A percentile compares a stretch with the other conserved stretches of the same genome.
phyloP scores from a whole-genome alignment of 208 protist species.

The Borovskyia barvae region DNA sequence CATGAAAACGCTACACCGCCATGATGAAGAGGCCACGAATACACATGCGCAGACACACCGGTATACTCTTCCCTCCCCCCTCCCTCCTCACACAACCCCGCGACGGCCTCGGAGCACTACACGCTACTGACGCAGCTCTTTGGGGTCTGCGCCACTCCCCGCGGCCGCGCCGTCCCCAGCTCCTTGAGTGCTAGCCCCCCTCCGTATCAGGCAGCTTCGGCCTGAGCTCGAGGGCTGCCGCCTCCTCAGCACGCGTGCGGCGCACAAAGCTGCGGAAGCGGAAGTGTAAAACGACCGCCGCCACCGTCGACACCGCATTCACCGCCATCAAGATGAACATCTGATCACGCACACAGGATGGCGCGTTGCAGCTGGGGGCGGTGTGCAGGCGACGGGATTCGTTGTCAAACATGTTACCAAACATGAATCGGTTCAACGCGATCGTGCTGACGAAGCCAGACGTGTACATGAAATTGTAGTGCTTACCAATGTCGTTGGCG shows the following conservation, averaged over 20 bases:
- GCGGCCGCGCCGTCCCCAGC: too few species aligned
- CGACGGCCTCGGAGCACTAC: too few species aligned
- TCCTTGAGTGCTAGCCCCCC: too few species aligned
- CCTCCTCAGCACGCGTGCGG: slow-evolving; percentile 28
- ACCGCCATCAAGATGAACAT: slow-evolving; percentile 74
- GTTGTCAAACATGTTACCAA: slow-evolving; percentile 72
- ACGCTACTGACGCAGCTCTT: too few species aligned
- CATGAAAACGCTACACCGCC: too few species aligned
- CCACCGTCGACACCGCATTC: slow-evolving; percentile 41
- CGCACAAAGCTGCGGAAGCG: slow-evolving; percentile 55
- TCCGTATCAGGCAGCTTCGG: too few species aligned
- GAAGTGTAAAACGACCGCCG: slow-evolving; percentile 39
- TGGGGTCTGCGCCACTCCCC: too few species aligned
- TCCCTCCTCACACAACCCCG: too few species aligned
- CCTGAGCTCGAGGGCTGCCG: too few species aligned
- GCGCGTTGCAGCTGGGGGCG: slow-evolving; percentile 40
- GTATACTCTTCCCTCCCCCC: too few species aligned
- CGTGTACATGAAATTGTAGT: slow-evolving; percentile 83
- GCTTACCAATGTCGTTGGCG: slow-evolving; percentile 71
- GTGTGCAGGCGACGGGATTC: slow-evolving; percentile 28
- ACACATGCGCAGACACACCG: too few species aligned
- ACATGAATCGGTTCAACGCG: slow-evolving; percentile 78
- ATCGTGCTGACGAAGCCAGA: slow-evolving; percentile 68
- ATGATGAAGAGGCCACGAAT: too few species aligned
- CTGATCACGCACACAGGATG: slow-evolving; percentile 53